Base-by-base conservation (phyloP, 306 rosid genomes). In the Fragaria vesca region DNA sequence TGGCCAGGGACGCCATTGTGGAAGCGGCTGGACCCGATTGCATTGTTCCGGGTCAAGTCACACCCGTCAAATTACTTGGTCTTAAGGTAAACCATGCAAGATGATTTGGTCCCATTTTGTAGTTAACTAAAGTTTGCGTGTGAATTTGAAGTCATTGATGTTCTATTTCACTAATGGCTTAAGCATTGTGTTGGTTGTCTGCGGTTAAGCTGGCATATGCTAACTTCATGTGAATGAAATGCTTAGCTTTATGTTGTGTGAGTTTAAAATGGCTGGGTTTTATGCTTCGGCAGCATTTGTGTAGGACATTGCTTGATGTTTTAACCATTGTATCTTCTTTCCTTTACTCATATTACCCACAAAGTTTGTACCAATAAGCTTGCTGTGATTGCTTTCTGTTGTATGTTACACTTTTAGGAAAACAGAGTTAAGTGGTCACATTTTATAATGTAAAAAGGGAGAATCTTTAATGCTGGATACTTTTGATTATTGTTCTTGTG, bases 11-110 rank as follows among this genome's bases (percentile, higher is more conserved):
- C n/a, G 99, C 97, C 62, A 78, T 93, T 12, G 91, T 92, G 36
- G 97, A 95, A 87, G 84, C 97, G 0, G 97, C 99, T 15, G 99
- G 99, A 20, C 97, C 97, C 66, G 99, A 95, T 5, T 95, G 99
- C 69, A 79, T 91, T 62, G 92, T 95, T 40, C 99, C 99, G 0
- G 99, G 99, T 40, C 96, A 91, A 76, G 66, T 58, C 15, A 38
- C 81, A 30, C 99, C 98, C 52, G 2, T 92, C 81, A 87, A 79
- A 73, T 30, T 92, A 60, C 97, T 95, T 74, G 98, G 98, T 58
- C 80, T 95, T 46, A 93, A 92, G 98, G 98, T 66, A 52, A 60
- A 24, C 13, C 4, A 7, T 1, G 24, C 71, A 54, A 20, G 4
- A 58, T 43, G 18, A 5, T 26, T 28, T 75, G 30, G 2, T 17